Percentiles rank a stretch among this genome's conserved stretches.
These are phyloP conservation scores for Diaporthe helianthi DNA, from an alignment of 2,329 filamentous ascomycete genomes.

Conservation along the genomic window DNA sequence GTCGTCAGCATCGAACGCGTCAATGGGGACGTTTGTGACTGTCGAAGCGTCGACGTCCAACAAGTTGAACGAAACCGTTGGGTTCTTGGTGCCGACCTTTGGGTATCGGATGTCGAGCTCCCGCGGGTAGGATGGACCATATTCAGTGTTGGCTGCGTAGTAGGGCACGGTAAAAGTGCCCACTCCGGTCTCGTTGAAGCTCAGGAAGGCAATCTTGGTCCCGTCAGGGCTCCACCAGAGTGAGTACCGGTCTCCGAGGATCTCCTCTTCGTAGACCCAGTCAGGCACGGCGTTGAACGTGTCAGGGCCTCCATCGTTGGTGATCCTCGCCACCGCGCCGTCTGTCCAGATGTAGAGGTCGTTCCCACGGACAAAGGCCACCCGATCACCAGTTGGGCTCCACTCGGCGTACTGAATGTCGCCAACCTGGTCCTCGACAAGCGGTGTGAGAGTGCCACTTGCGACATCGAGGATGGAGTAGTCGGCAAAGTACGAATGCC, in stretches of 20 bases:
- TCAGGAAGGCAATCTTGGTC: constrained; percentile 60
- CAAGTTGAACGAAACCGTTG: constrained; percentile 67
- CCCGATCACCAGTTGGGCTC: constrained; percentile 62
- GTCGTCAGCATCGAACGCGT: constrained; percentile 65
- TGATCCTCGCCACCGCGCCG: constrained; percentile 63
- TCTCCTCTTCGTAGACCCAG: constrained; percentile 69
- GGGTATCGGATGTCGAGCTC: constrained; percentile 72
- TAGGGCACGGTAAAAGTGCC: constrained; percentile 71
- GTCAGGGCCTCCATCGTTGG: constrained; percentile 65
- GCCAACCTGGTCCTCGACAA: constrained; percentile 65
- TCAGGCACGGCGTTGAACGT: constrained; percentile 70
- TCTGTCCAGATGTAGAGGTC: constrained; percentile 67
- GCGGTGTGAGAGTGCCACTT: constrained; percentile 59
- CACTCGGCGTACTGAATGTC: constrained; percentile 73
- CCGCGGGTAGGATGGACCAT: constrained; percentile 66
- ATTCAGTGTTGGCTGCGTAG: constrained; percentile 65
- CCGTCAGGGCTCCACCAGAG: constrained; percentile 66
- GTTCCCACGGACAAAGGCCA: constrained; percentile 73
- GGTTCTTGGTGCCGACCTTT: constrained; percentile 73
- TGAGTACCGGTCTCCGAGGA: constrained; percentile 57
- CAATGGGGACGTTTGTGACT: constrained; percentile 55
- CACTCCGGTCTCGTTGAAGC: constrained; percentile 71
- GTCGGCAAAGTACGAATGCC: constrained; percentile 71
- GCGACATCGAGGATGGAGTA: constrained; percentile 69
- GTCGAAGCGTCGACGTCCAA: constrained; percentile 51